These are phyloP conservation scores for Saccharomycopsis amapae DNA, from an alignment of 805 yeast genomes.

Conservation along the genomic window DNA sequence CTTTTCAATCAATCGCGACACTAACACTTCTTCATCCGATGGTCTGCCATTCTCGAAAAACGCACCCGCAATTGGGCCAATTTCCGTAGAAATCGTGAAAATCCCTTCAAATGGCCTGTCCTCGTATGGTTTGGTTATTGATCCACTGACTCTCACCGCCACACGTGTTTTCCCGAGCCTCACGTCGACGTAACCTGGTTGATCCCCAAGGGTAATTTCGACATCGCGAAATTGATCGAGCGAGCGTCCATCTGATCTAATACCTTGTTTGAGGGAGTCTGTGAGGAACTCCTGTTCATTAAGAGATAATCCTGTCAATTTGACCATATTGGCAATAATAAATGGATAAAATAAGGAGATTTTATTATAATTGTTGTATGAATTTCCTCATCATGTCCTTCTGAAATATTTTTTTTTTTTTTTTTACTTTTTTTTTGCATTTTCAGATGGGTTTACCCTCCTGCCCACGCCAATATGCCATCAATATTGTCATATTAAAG, in stretches of 20 bases:
- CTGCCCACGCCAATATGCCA: too few relatives aligned
- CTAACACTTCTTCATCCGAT: constrained; percentile 74
- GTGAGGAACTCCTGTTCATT: constrained; percentile 58
- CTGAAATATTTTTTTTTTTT: too few relatives aligned
- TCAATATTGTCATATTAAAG: too few relatives aligned
- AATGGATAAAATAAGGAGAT: too few relatives aligned
- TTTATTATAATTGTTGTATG: too few relatives aligned
- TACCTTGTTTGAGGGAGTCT: constrained; percentile 53
- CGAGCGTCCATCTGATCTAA: constrained; percentile 63
- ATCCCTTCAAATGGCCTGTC: constrained; percentile 93
- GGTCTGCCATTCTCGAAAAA: constrained; percentile 67
- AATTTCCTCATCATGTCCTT: too few relatives aligned
- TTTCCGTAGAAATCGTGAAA: constrained; percentile 77
- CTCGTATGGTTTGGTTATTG: constrained; percentile 71
- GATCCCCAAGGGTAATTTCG: constrained; percentile 55
- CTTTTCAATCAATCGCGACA: constrained; percentile 80
- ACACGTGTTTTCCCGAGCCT: constrained; percentile 66
- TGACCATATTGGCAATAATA: too few relatives aligned
- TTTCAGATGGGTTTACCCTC: too few relatives aligned
- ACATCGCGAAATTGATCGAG: constrained; percentile 60
- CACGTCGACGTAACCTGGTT: constrained; percentile 77
- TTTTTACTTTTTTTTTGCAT: too few relatives aligned
- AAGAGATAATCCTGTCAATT: constrained; percentile 47
- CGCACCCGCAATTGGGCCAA: constrained; percentile 85
- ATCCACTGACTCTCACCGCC: constrained; percentile 66